These are phyloP conservation scores for Metschnikowia continentalis DNA, from an alignment of 805 yeast species.

Conservation along the genomic window DNA sequence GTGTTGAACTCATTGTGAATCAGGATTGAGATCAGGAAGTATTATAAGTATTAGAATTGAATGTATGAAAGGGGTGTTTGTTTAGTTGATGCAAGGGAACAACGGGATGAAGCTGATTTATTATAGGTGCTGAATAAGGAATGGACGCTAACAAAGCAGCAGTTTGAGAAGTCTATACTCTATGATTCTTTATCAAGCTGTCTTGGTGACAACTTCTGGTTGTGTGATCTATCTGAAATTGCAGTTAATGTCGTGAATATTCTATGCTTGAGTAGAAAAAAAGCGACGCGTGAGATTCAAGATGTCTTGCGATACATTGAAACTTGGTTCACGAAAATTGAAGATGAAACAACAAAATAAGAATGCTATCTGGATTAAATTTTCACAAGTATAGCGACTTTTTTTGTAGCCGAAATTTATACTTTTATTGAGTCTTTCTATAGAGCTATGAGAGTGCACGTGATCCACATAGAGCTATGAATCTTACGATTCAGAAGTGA, in stretches of 20 bases:
- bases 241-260: neutral
- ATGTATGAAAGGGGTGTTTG: constrained; percentile 1
- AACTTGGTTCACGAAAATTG: neutral
- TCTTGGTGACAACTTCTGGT: constrained; percentile 1
- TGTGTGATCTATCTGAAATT: neutral
- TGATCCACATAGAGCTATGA: neutral
- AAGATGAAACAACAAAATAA: neutral
- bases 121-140: neutral
- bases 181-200: neutral
- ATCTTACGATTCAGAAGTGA: neutral
- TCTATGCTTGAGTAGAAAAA: constrained; percentile 1
- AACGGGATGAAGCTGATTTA: neutral
- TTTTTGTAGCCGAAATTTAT: neutral
- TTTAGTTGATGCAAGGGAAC: neutral
- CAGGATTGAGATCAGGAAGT: neutral
- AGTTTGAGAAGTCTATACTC: neutral
- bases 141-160: constrained; percentile 2
- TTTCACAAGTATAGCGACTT: neutral
- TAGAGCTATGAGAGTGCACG: neutral
- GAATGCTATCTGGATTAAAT: neutral
- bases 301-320: neutral
- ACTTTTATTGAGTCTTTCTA: neutral
- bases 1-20: neutral
- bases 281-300: constrained; percentile 3
- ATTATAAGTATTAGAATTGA: constrained; percentile 2